Evolutionary conservation across 495 filamentous ascomycete genomes (phyloP).

Genomic region (Astrocystis sublimbata): DNA sequence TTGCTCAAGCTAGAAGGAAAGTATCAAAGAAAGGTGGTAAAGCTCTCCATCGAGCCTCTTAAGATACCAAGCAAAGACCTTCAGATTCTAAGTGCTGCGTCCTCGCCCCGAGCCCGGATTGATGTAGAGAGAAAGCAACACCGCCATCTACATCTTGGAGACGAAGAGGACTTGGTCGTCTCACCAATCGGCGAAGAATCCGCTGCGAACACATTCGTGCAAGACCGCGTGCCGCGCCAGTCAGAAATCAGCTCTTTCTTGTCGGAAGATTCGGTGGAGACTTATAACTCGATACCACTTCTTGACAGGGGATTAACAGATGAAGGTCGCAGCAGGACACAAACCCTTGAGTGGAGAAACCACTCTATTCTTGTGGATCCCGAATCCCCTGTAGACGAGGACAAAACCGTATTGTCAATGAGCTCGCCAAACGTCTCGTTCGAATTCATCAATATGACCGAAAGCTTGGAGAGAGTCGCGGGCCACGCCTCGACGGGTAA

Average conservation of each 20-base stretch:
- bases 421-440: conserved; percentile 43
- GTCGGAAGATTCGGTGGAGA: conserved; percentile 54
- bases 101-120: conserved; percentile 18
- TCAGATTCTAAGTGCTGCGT: conserved; percentile 14
- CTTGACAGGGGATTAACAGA: conserved; percentile 72
- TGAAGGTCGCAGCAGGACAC: conserved; percentile 44
- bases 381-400: conserved; percentile 31
- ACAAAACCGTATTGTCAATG: conserved; percentile 25
- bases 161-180: conserved; percentile 31
- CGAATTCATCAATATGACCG: conserved; percentile 50
- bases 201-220: background rate
- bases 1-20: conserved; percentile 91
- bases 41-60: conserved; percentile 42
- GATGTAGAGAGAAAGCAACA: conserved; percentile 48
- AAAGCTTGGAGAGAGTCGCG: conserved; percentile 43
- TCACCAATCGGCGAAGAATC: conserved; percentile 22
- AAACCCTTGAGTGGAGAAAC: conserved; percentile 47
- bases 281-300: conserved; percentile 75
- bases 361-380: conserved; percentile 46
- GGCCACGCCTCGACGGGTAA: conserved; percentile 27
- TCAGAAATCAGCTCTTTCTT: conserved; percentile 46
- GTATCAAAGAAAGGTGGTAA: conserved; percentile 58
- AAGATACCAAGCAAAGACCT: conserved; percentile 21
- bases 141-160: conserved; percentile 47
- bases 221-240: conserved; percentile 23